These are phyloP conservation scores for Aspergillus bombycis DNA, from an alignment of 2,329 filamentous ascomycete species.

Conservation along the genomic window DNA sequence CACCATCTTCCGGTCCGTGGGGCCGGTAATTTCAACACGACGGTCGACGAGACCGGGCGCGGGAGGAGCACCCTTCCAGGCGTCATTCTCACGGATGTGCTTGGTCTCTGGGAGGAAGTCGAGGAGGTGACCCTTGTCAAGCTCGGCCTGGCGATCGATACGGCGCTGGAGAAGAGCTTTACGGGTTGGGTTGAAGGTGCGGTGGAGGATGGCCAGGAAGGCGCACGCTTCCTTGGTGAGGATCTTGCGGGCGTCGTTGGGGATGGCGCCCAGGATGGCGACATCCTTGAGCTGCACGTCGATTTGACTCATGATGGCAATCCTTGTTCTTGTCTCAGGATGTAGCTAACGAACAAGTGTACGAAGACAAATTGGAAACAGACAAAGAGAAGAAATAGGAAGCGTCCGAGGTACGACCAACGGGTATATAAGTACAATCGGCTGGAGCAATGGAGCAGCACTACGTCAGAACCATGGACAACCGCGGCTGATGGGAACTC, in stretches of 20 bases:
- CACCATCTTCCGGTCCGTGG: slow-evolving; percentile 98
- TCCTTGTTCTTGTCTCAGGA: neutral
- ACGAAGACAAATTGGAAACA: slow-evolving; percentile 1
- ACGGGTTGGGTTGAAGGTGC: slow-evolving; percentile 87
- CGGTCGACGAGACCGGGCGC: slow-evolving; percentile 92
- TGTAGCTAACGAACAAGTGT: slow-evolving; percentile 13
- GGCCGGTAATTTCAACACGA: slow-evolving; percentile 94
- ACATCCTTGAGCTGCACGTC: slow-evolving; percentile 86
- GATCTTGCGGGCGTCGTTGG: slow-evolving; percentile 82
- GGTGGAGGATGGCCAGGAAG: slow-evolving; percentile 92
- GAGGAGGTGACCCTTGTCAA: slow-evolving; percentile 84
- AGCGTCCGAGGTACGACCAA: neutral
- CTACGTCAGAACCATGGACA: slow-evolving; percentile 25
- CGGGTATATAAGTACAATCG: slow-evolving; percentile 10
- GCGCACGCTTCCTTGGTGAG: slow-evolving; percentile 86
- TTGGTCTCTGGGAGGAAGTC: slow-evolving; percentile 96
- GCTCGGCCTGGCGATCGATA: slow-evolving; percentile 82
- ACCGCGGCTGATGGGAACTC: slow-evolving; percentile 27
- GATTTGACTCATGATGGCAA: slow-evolving; percentile 62
- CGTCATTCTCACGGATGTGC: slow-evolving; percentile 89
- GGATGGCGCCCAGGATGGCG: slow-evolving; percentile 77
- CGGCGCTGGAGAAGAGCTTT: slow-evolving; percentile 88
- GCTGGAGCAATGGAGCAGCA: slow-evolving; percentile 10
- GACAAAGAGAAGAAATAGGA: slow-evolving; percentile 13
- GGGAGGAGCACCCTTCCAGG: slow-evolving; percentile 90